Conservation (phyloP, 257 asterid species). For the Nicotiana paniculata region DNA sequence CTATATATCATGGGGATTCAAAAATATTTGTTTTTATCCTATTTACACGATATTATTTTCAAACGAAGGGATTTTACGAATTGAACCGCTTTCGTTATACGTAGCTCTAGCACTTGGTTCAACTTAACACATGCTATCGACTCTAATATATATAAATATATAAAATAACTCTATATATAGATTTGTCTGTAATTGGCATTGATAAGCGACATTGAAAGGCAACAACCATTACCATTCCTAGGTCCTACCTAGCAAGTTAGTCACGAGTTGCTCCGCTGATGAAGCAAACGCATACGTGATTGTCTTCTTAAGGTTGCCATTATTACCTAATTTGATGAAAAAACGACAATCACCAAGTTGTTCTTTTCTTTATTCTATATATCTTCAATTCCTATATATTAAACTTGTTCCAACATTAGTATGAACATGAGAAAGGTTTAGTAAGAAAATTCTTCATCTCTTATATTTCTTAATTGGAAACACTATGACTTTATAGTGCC, state of each 20-base stretch:
- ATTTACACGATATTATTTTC: too few species aligned
- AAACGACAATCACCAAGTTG: background rate
- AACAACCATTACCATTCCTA: background rate
- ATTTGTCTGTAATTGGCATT: background rate
- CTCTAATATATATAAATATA: background rate
- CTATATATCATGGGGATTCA: too few species aligned
- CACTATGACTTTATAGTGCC: background rate
- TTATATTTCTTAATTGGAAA: background rate
- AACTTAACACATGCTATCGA: background rate
- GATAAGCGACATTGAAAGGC: background rate
- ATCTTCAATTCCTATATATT: background rate
- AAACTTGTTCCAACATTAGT: background rate
- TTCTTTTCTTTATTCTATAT: background rate
- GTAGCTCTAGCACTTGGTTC: background rate
- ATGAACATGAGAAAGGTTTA: background rate
- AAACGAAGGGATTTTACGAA: too few species aligned
- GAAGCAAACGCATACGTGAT: conserved; percentile 1
- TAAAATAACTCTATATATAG: background rate
- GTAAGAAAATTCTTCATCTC: background rate
- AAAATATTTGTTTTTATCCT: too few species aligned
- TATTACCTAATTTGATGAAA: background rate
- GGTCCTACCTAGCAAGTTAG: background rate
- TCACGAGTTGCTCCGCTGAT: conserved; percentile 10
- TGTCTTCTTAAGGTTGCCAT: background rate
- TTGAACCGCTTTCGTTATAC: too few species aligned